Evolutionary conservation across 768 basidiomycete species (phyloP).

Genomic region (Collybia sordida): DNA sequence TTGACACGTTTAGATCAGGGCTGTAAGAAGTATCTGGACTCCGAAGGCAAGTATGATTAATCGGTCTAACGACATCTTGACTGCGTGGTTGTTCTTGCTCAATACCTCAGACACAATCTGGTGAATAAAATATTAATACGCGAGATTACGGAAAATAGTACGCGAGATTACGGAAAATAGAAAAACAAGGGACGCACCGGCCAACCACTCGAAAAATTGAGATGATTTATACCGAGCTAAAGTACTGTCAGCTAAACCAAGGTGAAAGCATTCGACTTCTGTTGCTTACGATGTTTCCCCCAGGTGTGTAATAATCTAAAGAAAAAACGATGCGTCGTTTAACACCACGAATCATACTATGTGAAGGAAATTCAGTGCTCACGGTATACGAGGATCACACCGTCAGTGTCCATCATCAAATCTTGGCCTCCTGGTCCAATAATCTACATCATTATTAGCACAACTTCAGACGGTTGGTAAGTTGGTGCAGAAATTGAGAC

Average conservation of each 20-base stretch:
- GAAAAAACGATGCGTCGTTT: background rate
- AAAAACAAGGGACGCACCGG: constrained; percentile 28
- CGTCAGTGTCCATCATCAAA: constrained; percentile 42
- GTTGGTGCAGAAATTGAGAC: constrained; percentile 2
- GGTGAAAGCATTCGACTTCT: background rate
- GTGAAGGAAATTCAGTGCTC: constrained; percentile 18
- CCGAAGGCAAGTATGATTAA: too few species aligned
- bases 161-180: too few species aligned
- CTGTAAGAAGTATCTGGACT: too few species aligned
- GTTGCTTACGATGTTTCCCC: constrained; percentile 37
- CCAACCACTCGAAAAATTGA: constrained; percentile 51
- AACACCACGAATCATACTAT: background rate
- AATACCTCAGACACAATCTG: too few species aligned
- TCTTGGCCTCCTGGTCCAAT: constrained; percentile 58
- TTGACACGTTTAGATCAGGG: too few species aligned
- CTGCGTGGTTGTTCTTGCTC: too few species aligned
- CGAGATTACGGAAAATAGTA: too few species aligned
- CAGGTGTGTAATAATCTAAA: constrained; percentile 48
- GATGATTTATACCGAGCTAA: constrained; percentile 45
- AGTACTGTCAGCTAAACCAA: background rate
- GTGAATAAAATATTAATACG: too few species aligned
- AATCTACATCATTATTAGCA: constrained; percentile 27
- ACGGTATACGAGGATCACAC: constrained; percentile 47
- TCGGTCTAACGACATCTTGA: too few species aligned
- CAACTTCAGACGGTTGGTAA: background rate